Evolutionary conservation across 345 rosid species (phyloP).

Genomic region (Acer negundo): DNA sequence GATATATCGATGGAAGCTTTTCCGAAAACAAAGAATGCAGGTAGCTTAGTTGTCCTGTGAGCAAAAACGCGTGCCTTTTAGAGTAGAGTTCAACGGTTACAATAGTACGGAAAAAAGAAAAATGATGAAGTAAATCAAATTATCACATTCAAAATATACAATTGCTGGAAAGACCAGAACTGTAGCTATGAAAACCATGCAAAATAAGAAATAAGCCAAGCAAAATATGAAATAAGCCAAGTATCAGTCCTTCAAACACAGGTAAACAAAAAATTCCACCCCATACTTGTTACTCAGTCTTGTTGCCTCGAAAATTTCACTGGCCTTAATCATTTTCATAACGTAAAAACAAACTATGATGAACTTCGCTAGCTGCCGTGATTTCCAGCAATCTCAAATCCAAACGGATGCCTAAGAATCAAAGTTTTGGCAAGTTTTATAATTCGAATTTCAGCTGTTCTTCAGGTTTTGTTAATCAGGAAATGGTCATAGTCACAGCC

Average conservation of each 20-base stretch:
- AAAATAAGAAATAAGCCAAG: neutral
- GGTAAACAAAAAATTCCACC: neutral
- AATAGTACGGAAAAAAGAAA: slow-evolving; percentile 2
- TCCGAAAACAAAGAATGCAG: slow-evolving; percentile 85
- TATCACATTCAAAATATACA: neutral
- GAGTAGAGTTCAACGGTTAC: neutral
- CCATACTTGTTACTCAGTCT: no score
- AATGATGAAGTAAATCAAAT: neutral
- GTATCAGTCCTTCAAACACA: neutral
- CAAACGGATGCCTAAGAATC: neutral
- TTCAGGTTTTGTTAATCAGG: neutral
- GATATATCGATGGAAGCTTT: slow-evolving; percentile 57
- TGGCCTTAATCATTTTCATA: no score
- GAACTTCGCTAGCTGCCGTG: neutral
- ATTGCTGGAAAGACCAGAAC: neutral
- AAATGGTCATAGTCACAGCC: neutral
- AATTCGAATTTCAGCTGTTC: neutral
- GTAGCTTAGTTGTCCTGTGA: slow-evolving; percentile 75
- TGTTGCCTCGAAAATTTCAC: no score
- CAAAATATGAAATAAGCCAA: neutral
- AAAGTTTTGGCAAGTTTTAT: neutral
- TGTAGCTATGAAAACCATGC: neutral
- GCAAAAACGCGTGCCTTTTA: slow-evolving; percentile 5
- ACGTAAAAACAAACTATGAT: no score
- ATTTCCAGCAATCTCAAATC: neutral